Base-by-base conservation (phyloP, 495 filamentous ascomycete genomes). In the Aspergillus sparsus region DNA sequence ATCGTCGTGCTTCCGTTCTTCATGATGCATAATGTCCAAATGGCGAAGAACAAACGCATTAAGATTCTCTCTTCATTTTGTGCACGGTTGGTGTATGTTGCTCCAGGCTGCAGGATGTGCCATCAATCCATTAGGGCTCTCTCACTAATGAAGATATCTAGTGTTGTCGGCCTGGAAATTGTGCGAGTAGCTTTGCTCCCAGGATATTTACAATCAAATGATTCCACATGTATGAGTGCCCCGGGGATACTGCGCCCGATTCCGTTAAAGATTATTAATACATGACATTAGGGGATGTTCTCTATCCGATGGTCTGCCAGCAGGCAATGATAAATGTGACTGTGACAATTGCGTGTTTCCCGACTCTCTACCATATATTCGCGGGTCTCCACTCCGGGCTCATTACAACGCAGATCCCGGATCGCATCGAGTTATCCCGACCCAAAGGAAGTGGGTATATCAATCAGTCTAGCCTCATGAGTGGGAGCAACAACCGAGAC, bases 331-430 rank as follows among this genome's bases (percentile, higher is more conserved):
- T 72, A 62, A 57, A 63, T 41, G 62, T 65, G 9, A 63, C 67
- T 15, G 50, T 75, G 36, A 68, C 63, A n/a, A 59, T 66, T 33
- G 68, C 73, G 21, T 72, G 71, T 44, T 42, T 75, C 6, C 73
- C 73, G 15, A 71, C 73, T n/a, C 67, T 75, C 27, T 73, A 71
- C 57, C 71, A 70, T 49, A 68, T 75, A n/a, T 67, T 73, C 44
- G 68, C 68, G n/a, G 70, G 70, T 16, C 61, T 75, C 2, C 66
- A 73, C 44, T 74, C 72, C 32, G 70, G 69, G 27, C 62, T 75
- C n/a, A 69, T 67, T 36, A 69, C 71, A 9, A 70, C 66, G 12
- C 68, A 68, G 16, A 56, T 68, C 27, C 60, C 66, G 15, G 62
- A 67, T 7, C 57, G 59, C 5, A 36, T 63, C 46, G 66, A 71